Percentiles rank a stretch among this genome's conserved stretches.
phyloP scores from a whole-genome alignment of 139 green algal species.

The Chlorella sp. region DNA sequence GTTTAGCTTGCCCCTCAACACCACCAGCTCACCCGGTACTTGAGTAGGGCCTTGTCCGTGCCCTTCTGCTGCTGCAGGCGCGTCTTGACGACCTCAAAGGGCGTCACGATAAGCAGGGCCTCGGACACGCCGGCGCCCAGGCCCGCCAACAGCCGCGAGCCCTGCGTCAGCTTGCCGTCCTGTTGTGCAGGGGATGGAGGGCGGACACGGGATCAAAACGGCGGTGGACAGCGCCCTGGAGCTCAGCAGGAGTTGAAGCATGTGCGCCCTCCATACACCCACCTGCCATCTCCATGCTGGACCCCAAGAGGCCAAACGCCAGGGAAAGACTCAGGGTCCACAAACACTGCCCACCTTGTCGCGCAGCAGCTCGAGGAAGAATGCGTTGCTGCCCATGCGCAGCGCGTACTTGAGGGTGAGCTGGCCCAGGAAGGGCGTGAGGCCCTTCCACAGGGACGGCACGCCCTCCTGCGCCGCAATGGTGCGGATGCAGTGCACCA shows the following conservation, averaged over 20 bases:
- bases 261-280: too few relatives aligned
- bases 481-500: constrained; percentile 77
- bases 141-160: constrained; percentile 60
- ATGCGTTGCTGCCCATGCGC: constrained; percentile 91
- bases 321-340: too few relatives aligned
- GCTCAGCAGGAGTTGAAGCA: too few relatives aligned
- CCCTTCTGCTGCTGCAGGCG: constrained; percentile 93
- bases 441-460: constrained; percentile 91
- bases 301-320: too few relatives aligned
- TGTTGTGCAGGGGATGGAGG: background rate
- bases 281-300: too few relatives aligned
- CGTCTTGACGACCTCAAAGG: constrained; percentile 98
- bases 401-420: constrained; percentile 96
- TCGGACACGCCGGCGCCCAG: constrained; percentile 89
- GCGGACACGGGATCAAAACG: too few relatives aligned
- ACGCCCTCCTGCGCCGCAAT: constrained; percentile 85
- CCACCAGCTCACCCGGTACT: constrained; percentile 75
- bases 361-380: constrained; percentile 84
- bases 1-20: constrained; percentile 94
- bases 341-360: constrained; percentile 48
- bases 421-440: constrained; percentile 95
- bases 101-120: constrained; percentile 94
- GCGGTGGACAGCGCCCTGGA: too few relatives aligned
- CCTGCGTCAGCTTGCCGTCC: constrained; percentile 65
- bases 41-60: constrained; percentile 69